Evolutionary conservation across 2,329 filamentous ascomycete species (phyloP), one percentile per base, ranked within the genome.

Genomic region (Trichoderma sp.): DNA sequence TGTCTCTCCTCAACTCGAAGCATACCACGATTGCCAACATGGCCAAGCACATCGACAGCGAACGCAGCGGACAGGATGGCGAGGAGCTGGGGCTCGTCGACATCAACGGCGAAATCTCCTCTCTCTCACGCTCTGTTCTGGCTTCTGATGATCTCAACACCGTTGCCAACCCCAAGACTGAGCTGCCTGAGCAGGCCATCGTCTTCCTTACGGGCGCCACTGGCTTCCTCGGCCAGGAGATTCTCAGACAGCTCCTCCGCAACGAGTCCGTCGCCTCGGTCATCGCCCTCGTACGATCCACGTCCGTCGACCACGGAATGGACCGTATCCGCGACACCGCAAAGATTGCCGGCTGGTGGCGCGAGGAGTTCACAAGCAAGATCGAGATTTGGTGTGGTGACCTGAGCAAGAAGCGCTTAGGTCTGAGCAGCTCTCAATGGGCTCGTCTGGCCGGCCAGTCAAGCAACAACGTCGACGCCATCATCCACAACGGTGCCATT

Each of bases 401-500:
- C 21, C 17, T 66, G 19, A 83, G 87, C n/a, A 83, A 91, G 71
- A 85, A 88, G 2, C 83, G 85, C 14, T 85, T 96, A 14, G 92
- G 91, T 7, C 78, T 96, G 21, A 81, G 83, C 7, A 81, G 86
- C 12, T 78, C 79, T 1, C 64, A 63, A 28, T 96, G 90, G 89
- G 79, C 88, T 54, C 80, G 78, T 10, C 74, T 96, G 5, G 17
- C 12, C n/a, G 60, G 60, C 15, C 41, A 55, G 19, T 63, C 60
- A 10, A 55, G 30, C 30, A 34, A 30, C 5, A 82, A 87, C 45
- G 88, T 89, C 0, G 90, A 96, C 72, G 83, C 88, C 1, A 81
- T 92, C 7, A 84, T 92, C 43, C 90, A 97, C 80, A 97, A 97
- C 72, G 93, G 92, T 51, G 91, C 92, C 17, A 80, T 83, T 44